These are phyloP conservation scores for Phytophthora agathidicida DNA, from an alignment of 352 stramenopile genomes.

Conservation along the genomic window DNA sequence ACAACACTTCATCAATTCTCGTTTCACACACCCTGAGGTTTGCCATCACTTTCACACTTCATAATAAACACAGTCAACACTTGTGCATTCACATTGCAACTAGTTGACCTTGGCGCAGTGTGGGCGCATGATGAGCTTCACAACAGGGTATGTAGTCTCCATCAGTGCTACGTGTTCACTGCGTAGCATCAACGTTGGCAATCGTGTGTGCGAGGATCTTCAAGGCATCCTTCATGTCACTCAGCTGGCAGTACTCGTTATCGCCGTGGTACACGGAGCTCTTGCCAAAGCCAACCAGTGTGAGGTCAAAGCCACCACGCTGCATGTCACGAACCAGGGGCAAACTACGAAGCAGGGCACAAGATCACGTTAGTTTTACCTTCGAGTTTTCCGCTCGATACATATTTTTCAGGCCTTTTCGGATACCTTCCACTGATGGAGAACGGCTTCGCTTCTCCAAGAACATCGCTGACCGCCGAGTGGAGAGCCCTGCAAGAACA, in stretches of 20 bases:
- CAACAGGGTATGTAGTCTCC: neutral
- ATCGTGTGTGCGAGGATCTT: constrained; percentile 89
- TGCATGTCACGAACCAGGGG: constrained; percentile 82
- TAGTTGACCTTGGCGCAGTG: constrained; percentile 10
- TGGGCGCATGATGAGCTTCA: too few relatives aligned
- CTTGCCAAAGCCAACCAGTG: constrained; percentile 80
- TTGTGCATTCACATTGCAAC: constrained; percentile 18
- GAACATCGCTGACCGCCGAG: constrained; percentile 76
- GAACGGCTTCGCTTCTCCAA: constrained; percentile 88
- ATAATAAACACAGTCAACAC: constrained; percentile 25
- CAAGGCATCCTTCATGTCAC: constrained; percentile 86
- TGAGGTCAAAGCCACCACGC: constrained; percentile 76
- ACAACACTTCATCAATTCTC: constrained; percentile 15
- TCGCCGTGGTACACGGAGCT: constrained; percentile 91
- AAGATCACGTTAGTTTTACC: constrained; percentile 7
- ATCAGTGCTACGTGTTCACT: neutral
- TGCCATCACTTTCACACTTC: constrained; percentile 20
- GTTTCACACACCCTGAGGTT: constrained; percentile 25
- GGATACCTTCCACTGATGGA: constrained; percentile 92
- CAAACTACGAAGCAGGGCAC: constrained; percentile 34
- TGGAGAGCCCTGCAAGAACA: constrained; percentile 57
- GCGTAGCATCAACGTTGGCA: constrained; percentile 62
- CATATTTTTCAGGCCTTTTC: too few relatives aligned
- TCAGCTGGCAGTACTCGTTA: constrained; percentile 92
- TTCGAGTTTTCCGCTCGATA: too few relatives aligned